Conservation (phyloP, 2,329 filamentous ascomycete species). For the Neoarthrinium moseri region DNA sequence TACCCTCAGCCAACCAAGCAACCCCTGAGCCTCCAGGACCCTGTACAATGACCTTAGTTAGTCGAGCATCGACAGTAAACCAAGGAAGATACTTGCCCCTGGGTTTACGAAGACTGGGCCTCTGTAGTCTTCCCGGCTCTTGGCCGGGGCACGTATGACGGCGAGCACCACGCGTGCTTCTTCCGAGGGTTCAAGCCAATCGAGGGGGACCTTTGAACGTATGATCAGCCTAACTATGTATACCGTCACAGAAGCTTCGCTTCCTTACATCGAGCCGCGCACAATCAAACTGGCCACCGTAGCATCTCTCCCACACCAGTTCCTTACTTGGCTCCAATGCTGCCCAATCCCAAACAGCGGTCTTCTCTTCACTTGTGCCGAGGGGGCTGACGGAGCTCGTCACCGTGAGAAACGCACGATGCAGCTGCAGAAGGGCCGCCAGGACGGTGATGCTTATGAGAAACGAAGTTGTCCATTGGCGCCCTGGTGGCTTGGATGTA, state of each 20-base stretch:
- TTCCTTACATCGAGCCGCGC: conserved; percentile 28
- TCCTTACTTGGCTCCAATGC: conserved; percentile 28
- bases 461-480: neutral
- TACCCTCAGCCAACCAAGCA: conserved; percentile 26
- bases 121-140: conserved; percentile 20
- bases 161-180: conserved; percentile 32
- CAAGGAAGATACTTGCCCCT: conserved; percentile 19
- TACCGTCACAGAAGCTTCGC: too few species aligned
- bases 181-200: conserved; percentile 36
- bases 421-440: neutral
- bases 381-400: neutral
- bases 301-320: conserved; percentile 34
- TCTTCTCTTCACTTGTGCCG: neutral
- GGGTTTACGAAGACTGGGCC: conserved; percentile 40
- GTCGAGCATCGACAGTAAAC: neutral
- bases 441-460: neutral
- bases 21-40: conserved; percentile 50
- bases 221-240: neutral
- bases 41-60: conserved; percentile 15
- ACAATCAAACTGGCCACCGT: conserved; percentile 32
- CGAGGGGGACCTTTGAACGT: conserved; percentile 30
- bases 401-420: neutral
- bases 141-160: conserved; percentile 36
- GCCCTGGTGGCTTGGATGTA: too few species aligned
- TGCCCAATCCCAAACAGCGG: conserved; percentile 17